Base-by-base conservation (phyloP, 2,329 filamentous ascomycete species). In the Fusarium tjaetaba region DNA sequence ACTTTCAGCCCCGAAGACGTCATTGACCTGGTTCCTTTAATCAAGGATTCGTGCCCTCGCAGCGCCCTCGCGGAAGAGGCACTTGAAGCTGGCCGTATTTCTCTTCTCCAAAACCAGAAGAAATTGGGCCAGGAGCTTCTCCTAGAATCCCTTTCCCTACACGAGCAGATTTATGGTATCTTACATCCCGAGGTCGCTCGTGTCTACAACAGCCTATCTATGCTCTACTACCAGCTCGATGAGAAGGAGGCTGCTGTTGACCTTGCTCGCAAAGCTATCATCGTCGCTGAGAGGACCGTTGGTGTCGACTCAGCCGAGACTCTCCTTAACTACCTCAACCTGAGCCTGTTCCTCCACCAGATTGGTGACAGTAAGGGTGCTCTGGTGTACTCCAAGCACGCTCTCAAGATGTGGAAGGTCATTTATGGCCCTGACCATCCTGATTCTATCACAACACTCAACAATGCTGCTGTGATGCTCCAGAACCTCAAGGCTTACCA, bases 161-260 rank as follows among this genome's bases (percentile, higher is more conserved):
- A 99, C 79, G 96, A 99, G 86, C 96, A 99, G 83, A 98, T 99
- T 76, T 99, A 99, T 79, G 96, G 96, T 69, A 97, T 98, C 65
- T 88, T 99, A 32, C 96, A 99, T 81, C 95, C 96, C 3, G 96
- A 99, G 84, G 96, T 98, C 68, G 96, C 96, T 52, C 92, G 95
- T 73, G 93, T 97, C 34, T 99, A 99, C 86, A 96, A 97, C 83
- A 95, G 93, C 59, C 85, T 99, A 51, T 97, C 96, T 6, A 97
- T 97, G 87, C 88, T 98, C 62, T 98, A 98, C 85, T 98, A 97
- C 84, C 94, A 97, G 82, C 89, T 97, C n/a, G 96, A 98, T 61
- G 96, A 99, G 86, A 98, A 98, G 87, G 94, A 95, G 42, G 94
- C 94, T 15, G 96, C 96, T 30, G 93, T 98, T 30, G 96, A 99